phyloP scores from a whole-genome alignment of 225 moss, liverwort and hornwort species.

The Pseudoscleropodium purum region DNA sequence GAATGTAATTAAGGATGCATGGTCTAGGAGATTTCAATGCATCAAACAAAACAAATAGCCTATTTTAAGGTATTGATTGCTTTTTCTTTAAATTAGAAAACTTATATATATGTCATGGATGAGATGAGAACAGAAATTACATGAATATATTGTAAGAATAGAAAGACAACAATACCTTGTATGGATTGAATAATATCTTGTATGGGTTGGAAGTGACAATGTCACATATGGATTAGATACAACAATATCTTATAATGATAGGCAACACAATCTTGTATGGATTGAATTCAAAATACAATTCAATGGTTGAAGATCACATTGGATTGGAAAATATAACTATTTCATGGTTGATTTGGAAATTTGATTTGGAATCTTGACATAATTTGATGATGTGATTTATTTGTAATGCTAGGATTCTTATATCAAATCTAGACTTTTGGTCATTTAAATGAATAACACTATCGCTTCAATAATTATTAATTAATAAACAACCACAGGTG shows the following conservation, averaged over 20 bases:
- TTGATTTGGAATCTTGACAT: not conserved
- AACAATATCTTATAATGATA: not conserved
- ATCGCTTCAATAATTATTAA: not conserved
- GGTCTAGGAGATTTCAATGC: no score
- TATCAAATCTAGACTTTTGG: not conserved
- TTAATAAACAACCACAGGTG: accelerated
- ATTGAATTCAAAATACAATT: not conserved
- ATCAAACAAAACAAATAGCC: no score
- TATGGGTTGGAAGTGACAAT: not conserved
- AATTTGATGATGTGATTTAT: not conserved
- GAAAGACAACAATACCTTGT: not conserved
- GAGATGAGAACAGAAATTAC: not conserved
- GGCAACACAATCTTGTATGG: not conserved
- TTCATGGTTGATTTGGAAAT: not conserved
- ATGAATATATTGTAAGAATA: not conserved
- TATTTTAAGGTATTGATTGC: no score
- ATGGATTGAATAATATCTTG: not conserved
- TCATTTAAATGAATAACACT: not conserved
- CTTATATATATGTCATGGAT: not conserved
- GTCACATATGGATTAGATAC: not conserved
- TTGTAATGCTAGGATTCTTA: not conserved
- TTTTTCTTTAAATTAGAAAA: no score
- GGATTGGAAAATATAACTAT: not conserved
- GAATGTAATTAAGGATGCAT: no score
- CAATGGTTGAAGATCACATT: not conserved